Percentiles rank a stretch among this genome's conserved stretches.
phyloP scores from a whole-genome alignment of 352 stramenopile genomes.

The Phytophthora litchii region DNA sequence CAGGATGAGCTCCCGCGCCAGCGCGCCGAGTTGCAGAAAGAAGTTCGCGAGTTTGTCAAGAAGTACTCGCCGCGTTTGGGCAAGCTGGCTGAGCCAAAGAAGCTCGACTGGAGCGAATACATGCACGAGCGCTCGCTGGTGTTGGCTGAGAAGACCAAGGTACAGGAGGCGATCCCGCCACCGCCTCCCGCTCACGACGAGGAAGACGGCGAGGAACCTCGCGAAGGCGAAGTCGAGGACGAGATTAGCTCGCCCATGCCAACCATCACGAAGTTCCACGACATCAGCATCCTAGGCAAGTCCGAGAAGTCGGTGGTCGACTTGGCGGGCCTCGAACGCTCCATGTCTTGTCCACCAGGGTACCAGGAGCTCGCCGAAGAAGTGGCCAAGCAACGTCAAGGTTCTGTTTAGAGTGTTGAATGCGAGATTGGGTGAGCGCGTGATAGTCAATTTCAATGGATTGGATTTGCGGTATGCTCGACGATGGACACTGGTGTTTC shows the following conservation, averaged over 20 bases:
- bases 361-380: slow-evolving; percentile 64
- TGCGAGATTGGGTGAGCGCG: slow-evolving; percentile 6
- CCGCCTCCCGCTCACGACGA: slow-evolving; percentile 26
- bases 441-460: slow-evolving; percentile 10
- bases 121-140: slow-evolving; percentile 74
- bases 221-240: slow-evolving; percentile 30
- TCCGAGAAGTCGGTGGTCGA: slow-evolving; percentile 77
- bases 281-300: slow-evolving; percentile 80
- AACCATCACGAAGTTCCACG: slow-evolving; percentile 80
- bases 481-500: background rate
- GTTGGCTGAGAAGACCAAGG: slow-evolving; percentile 39
- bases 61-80: slow-evolving; percentile 71
- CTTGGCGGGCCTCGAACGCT: slow-evolving; percentile 67
- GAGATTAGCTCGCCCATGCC: slow-evolving; percentile 37
- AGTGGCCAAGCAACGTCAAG: slow-evolving; percentile 35
- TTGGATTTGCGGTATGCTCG: background rate
- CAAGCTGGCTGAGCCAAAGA: slow-evolving; percentile 68
- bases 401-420: slow-evolving; percentile 25
- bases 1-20: slow-evolving; percentile 79
- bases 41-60: slow-evolving; percentile 78
- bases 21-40: slow-evolving; percentile 70
- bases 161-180: slow-evolving; percentile 24
- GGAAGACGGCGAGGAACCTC: slow-evolving; percentile 29
- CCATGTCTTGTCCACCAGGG: slow-evolving; percentile 77
- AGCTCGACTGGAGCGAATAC: slow-evolving; percentile 85